These are phyloP conservation scores for Russula lepida DNA, from an alignment of 768 basidiomycete species.

Conservation along the genomic window DNA sequence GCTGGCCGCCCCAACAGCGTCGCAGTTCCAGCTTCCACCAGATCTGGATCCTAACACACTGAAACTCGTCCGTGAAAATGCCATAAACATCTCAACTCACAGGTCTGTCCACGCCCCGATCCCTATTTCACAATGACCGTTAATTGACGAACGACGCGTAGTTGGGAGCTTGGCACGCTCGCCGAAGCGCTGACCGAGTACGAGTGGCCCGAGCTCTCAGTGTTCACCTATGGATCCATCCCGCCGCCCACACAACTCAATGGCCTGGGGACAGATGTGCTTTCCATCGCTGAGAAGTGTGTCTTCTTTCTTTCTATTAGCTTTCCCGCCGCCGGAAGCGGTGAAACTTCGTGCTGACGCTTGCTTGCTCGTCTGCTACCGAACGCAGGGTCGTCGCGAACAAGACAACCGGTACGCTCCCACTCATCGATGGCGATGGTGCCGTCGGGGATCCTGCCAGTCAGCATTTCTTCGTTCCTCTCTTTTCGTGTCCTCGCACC, in stretches of 20 bases:
- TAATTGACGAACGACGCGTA: slow-evolving; percentile 21
- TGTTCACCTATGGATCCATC: slow-evolving; percentile 37
- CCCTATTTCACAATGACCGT: background rate
- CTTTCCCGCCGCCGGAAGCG: background rate
- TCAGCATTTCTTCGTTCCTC: slow-evolving; percentile 23
- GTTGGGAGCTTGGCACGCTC: slow-evolving; percentile 53
- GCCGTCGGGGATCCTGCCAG: slow-evolving; percentile 57
- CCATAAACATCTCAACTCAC: slow-evolving; percentile 5
- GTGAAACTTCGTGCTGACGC: background rate
- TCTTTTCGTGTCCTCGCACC: background rate
- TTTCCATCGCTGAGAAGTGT: slow-evolving; percentile 35
- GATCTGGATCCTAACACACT: background rate
- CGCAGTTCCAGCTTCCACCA: background rate
- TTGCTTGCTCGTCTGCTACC: background rate
- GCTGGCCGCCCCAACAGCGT: background rate
- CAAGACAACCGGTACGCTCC: slow-evolving; percentile 31
- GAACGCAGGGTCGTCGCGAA: slow-evolving; percentile 31
- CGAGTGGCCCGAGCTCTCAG: slow-evolving; percentile 40
- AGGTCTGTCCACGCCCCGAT: slow-evolving; percentile 1
- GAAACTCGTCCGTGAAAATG: background rate
- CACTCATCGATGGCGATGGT: slow-evolving; percentile 40
- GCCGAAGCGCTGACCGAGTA: slow-evolving; percentile 50
- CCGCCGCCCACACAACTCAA: slow-evolving; percentile 33
- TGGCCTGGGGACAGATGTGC: slow-evolving; percentile 33
- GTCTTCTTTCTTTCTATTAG: slow-evolving; percentile 6